Evolutionary conservation across 192 early-diverging fungal species (phyloP).

Genomic region (Helicostylum pulchrum): DNA sequence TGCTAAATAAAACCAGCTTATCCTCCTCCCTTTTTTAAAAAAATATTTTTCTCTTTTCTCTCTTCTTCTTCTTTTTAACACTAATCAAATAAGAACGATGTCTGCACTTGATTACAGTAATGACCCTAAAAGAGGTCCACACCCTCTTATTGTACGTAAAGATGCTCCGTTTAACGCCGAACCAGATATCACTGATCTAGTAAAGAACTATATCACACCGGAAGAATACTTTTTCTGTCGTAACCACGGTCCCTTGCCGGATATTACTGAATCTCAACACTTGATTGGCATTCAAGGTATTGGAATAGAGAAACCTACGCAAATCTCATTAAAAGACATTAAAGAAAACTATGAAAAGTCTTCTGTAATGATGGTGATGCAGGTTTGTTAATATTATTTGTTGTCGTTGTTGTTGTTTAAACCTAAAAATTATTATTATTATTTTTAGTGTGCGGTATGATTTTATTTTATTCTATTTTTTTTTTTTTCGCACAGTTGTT

Average conservation of each 20-base stretch:
- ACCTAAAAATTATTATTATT: not conserved
- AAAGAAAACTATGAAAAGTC: constrained; percentile 45
- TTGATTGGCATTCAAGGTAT: constrained; percentile 54
- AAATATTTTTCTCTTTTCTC: not conserved
- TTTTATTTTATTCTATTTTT: too few species aligned
- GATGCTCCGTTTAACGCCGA: constrained; percentile 87
- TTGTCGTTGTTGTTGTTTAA: not conserved
- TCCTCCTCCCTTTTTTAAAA: too few species aligned
- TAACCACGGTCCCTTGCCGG: constrained; percentile 87
- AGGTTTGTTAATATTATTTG: constrained; percentile 13
- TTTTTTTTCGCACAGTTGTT: too few species aligned
- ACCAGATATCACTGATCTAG: constrained; percentile 55
- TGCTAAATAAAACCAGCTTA: too few species aligned
- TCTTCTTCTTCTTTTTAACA: constrained; percentile 6
- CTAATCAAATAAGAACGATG: constrained; percentile 6
- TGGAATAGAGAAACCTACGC: not conserved
- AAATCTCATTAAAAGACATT: constrained; percentile 50
- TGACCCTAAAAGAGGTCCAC: constrained; percentile 69
- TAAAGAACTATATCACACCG: constrained; percentile 72
- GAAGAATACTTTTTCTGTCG: constrained; percentile 77
- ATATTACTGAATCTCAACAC: constrained; percentile 57
- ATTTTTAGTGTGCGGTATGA: constrained; percentile 68
- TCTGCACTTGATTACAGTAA: constrained; percentile 51
- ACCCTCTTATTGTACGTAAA: constrained; percentile 60
- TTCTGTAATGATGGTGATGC: constrained; percentile 52